These are phyloP conservation scores for Centrapalus pauciflorus DNA, from an alignment of 129 eudicot genomes.

Conservation along the genomic window DNA sequence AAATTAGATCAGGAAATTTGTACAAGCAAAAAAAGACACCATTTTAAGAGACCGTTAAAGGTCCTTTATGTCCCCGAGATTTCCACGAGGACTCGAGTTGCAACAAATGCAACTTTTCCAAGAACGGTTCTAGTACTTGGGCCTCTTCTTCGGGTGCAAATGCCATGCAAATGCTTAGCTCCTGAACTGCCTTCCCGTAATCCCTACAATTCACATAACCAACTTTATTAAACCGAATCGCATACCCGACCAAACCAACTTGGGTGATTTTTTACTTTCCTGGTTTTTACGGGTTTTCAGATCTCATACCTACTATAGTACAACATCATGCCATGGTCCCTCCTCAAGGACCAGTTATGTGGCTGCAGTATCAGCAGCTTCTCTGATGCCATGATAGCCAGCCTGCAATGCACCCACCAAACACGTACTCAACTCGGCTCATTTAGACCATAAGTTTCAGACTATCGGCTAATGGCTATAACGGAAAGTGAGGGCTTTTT, in stretches of 20 bases:
- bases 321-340: conserved; percentile 96
- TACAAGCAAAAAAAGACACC: conserved; percentile 21
- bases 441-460: conserved; percentile 26
- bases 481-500: background rate
- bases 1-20: background rate
- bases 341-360: conserved; percentile 91
- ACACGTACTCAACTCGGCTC: conserved; percentile 2
- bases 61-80: conserved; percentile 53
- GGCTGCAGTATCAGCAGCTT: conserved; percentile 80
- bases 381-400: conserved; percentile 92
- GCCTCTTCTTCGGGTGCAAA: conserved; percentile 98
- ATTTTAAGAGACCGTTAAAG: conserved; percentile 34
- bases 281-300: background rate
- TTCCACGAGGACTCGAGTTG: conserved; percentile 77
- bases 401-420: conserved; percentile 39
- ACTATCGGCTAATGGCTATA: conserved; percentile 13
- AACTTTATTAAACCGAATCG: no score
- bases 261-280: background rate
- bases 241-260: background rate
- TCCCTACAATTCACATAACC: conserved; percentile 41
- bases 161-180: conserved; percentile 96
- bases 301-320: conserved; percentile 59
- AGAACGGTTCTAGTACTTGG: conserved; percentile 70
- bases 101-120: conserved; percentile 81
- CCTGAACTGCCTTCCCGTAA: conserved; percentile 79